Evolutionary conservation across 805 yeast genomes (phyloP).

Genomic region (Zygosaccharomyces siamensis): DNA sequence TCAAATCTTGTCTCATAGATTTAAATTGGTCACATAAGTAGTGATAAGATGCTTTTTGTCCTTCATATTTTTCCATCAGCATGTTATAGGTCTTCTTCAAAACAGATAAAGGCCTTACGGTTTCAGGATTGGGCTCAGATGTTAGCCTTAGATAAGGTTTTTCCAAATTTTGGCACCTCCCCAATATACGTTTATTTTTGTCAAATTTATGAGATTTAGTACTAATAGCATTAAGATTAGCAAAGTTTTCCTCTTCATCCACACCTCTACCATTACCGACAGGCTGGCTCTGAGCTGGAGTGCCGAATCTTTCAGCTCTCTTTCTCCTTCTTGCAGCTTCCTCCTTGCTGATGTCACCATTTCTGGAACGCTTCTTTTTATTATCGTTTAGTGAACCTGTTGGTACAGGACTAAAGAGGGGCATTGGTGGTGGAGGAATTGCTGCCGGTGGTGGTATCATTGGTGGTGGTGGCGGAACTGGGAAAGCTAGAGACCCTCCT

Average conservation of each 20-base stretch:
- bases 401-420: not conserved
- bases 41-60: constrained; percentile 53
- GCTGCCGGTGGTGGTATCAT: constrained; percentile 5
- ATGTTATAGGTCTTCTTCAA: constrained; percentile 53
- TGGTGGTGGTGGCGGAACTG: constrained; percentile 17
- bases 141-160: constrained; percentile 81
- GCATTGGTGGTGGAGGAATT: constrained; percentile 13
- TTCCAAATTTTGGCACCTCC: constrained; percentile 61
- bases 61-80: constrained; percentile 49
- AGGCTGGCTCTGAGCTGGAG: constrained; percentile 8
- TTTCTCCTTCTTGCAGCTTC: constrained; percentile 31
- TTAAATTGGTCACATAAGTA: constrained; percentile 87
- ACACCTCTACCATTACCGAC: constrained; percentile 7
- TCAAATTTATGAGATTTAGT: constrained; percentile 32
- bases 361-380: constrained; percentile 7
- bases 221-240: constrained; percentile 30
- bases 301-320: constrained; percentile 37
- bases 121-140: constrained; percentile 82
- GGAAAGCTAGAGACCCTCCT: not conserved
- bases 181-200: constrained; percentile 45
- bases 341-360: constrained; percentile 8
- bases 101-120: constrained; percentile 68
- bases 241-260: constrained; percentile 22
- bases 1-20: constrained; percentile 86
- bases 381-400: constrained; percentile 3